Conservation (phyloP, 73 alveolate species). For the Stentor coeruleus region DNA sequence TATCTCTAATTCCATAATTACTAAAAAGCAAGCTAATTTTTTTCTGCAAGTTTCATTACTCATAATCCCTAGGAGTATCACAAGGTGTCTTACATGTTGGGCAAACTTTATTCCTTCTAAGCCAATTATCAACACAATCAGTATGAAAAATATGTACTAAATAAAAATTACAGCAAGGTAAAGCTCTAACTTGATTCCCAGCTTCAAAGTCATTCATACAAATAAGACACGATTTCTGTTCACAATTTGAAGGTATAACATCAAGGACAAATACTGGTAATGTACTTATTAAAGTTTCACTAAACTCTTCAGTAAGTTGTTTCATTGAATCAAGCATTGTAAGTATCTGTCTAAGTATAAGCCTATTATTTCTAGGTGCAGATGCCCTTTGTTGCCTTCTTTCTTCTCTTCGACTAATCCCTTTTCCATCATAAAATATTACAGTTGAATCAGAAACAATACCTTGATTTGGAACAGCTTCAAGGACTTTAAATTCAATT, state of each 20-base stretch:
- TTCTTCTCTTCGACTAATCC: background rate
- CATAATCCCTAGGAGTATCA: background rate
- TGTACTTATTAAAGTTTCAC: background rate
- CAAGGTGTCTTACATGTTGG: slow-evolving; percentile 13
- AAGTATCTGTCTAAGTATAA: background rate
- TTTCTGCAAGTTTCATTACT: background rate
- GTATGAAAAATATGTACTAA: slow-evolving; percentile 14
- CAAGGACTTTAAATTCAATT: slow-evolving; percentile 9
- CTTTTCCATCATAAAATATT: background rate
- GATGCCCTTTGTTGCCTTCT: background rate
- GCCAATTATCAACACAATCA: slow-evolving; percentile 19
- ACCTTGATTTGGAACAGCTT: background rate
- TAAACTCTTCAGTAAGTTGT: background rate
- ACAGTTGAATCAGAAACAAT: background rate
- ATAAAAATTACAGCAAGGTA: slow-evolving; percentile 28
- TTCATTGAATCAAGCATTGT: background rate
- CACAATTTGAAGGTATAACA: background rate
- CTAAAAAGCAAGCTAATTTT: no score
- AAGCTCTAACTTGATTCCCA: slow-evolving; percentile 34
- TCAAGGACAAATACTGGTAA: background rate
- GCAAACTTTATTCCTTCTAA: background rate
- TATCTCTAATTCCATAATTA: no score
- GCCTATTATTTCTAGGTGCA: background rate
- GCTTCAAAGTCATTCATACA: slow-evolving; percentile 29
- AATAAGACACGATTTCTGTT: slow-evolving; percentile 10